Percentiles rank a stretch among this genome's conserved stretches.
These are phyloP conservation scores for Chaetoscypha palmicola DNA, from an alignment of 2,329 filamentous ascomycete genomes.

Conservation along the genomic window DNA sequence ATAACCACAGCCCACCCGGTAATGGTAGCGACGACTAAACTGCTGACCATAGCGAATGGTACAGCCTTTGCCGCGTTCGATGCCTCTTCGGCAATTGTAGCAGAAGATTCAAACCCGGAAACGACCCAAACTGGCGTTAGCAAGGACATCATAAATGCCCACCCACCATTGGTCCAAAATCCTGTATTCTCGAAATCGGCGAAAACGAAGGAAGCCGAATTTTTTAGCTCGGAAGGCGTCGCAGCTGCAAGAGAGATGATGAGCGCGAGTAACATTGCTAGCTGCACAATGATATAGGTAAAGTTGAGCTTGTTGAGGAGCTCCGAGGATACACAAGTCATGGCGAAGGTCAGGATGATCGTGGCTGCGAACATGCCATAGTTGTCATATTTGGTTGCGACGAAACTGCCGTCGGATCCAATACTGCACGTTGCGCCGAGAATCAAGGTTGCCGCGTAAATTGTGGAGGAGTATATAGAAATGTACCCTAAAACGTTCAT, in stretches of 20 bases:
- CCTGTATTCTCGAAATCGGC: slow-evolving; percentile 27
- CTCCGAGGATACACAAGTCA: slow-evolving; percentile 29
- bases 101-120: slow-evolving; percentile 28
- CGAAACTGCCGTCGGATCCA: slow-evolving; percentile 19
- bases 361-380: slow-evolving; percentile 30
- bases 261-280: slow-evolving; percentile 27
- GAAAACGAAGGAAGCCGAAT: slow-evolving; percentile 27
- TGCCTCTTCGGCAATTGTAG: slow-evolving; percentile 30
- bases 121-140: slow-evolving; percentile 31
- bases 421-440: slow-evolving; percentile 27
- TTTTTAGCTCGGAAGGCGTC: slow-evolving; percentile 25
- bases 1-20: slow-evolving; percentile 51
- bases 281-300: slow-evolving; percentile 28
- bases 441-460: slow-evolving; percentile 30
- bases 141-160: slow-evolving; percentile 30
- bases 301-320: slow-evolving; percentile 27
- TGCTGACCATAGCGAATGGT: slow-evolving; percentile 30
- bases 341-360: slow-evolving; percentile 26
- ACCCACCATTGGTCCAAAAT: slow-evolving; percentile 28
- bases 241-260: slow-evolving; percentile 27
- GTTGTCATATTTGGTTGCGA: slow-evolving; percentile 28
- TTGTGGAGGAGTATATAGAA: slow-evolving; percentile 30
- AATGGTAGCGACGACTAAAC: slow-evolving; percentile 28
- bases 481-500: slow-evolving; percentile 32
- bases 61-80: slow-evolving; percentile 29